Evolutionary conservation across 371 early-diverging fungal species (phyloP).

Genomic region (Mortierella sp.): DNA sequence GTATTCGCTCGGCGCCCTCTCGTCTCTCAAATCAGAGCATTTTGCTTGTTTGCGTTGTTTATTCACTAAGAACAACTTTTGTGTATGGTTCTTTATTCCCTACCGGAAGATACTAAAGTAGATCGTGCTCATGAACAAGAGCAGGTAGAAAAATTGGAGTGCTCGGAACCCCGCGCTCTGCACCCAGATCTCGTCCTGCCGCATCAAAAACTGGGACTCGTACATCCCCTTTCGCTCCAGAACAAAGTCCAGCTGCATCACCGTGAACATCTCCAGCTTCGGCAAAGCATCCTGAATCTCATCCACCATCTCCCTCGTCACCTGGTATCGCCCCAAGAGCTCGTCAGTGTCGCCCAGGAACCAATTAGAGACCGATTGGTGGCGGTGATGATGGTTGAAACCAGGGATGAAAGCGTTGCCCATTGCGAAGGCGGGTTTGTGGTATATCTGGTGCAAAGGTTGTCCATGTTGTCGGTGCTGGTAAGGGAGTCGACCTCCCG

Average conservation of each 20-base stretch:
- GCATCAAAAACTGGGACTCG: constrained; percentile 30
- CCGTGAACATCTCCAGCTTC: constrained; percentile 20
- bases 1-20: too few species aligned
- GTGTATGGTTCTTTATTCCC: neutral
- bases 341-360: constrained; percentile 36
- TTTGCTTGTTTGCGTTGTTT: neutral
- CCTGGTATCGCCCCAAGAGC: constrained; percentile 22
- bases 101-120: constrained; percentile 31
- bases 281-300: constrained; percentile 17
- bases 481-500: constrained; percentile 8
- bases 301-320: constrained; percentile 18
- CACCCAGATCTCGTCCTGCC: constrained; percentile 32
- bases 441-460: constrained; percentile 30
- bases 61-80: neutral
- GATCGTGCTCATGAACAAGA: constrained; percentile 31
- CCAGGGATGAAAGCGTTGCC: neutral
- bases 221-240: constrained; percentile 35
- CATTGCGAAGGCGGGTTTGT: constrained; percentile 4
- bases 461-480: constrained; percentile 21
- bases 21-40: too few species aligned
- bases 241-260: constrained; percentile 42
- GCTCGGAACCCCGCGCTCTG: constrained; percentile 38
- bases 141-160: constrained; percentile 31
- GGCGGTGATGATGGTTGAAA: neutral
- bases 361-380: neutral